Conservation (phyloP, 2,329 filamentous ascomycete genomes). For the Trichoderma hamatum region DNA sequence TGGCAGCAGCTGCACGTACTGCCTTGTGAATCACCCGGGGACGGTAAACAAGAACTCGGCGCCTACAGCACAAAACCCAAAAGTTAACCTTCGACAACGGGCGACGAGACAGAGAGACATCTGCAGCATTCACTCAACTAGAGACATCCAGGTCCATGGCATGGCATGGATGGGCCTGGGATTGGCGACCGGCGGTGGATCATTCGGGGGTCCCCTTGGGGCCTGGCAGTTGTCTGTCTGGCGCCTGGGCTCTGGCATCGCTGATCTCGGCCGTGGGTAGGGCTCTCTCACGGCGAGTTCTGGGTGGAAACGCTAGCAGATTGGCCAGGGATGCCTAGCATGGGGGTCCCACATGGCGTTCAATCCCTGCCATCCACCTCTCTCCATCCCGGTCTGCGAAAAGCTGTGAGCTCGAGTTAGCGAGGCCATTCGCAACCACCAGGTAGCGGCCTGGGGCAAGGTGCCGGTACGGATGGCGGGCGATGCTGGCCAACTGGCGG, state of each 20-base stretch:
- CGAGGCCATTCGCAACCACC: neutral
- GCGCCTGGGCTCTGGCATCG: neutral
- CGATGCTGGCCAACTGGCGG: neutral
- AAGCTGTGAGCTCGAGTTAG: neutral
- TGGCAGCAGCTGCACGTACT: neutral
- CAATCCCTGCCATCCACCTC: constrained; percentile 1
- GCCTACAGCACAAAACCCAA: neutral
- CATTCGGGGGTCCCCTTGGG: neutral
- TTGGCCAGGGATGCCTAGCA: constrained; percentile 7
- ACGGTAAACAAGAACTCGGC: neutral
- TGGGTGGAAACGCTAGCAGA: neutral
- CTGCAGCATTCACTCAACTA: neutral
- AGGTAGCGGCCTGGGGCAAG: neutral
- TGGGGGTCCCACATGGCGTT: neutral
- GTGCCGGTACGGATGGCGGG: neutral
- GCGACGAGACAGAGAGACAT: neutral
- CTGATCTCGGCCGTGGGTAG: constrained; percentile 12
- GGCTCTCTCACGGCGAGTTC: constrained; percentile 6
- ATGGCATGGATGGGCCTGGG: neutral
- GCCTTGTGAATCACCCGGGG: neutral
- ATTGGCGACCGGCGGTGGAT: constrained; percentile 10
- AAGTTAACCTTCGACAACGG: neutral
- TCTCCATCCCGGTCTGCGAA: neutral
- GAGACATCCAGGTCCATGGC: neutral
- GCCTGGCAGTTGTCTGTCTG: constrained; percentile 7